Evolutionary conservation across 2,329 filamentous ascomycete species (phyloP), one percentile per base, ranked within the genome.

Genomic region (Monilinia aucupariae): DNA sequence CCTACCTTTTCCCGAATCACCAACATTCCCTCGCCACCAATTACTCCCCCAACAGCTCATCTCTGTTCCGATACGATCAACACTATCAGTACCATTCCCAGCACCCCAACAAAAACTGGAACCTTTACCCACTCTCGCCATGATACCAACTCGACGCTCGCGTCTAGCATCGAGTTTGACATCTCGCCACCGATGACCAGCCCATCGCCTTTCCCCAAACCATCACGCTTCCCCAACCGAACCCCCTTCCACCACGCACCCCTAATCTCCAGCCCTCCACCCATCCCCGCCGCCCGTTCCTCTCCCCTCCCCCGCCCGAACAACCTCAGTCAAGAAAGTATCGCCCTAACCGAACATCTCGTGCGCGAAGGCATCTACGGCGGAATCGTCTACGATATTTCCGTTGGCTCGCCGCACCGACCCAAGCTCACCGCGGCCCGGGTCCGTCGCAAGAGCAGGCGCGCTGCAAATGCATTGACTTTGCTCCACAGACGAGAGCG

Each of bases 351-450:
- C 43, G 30, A 45, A 8, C 59, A 62, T 22, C 32, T 62, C 13
- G 41, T 47, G 2, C 41, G 51, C 22, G 51, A 62, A 41, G 59
- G 59, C 13, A 47, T 62, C 12, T 55, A 56, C 50, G 30, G 37
- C 3, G 51, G 45, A 10, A 45, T 62, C 12, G 34, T 62, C 39
- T 62, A 48, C 32, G 30, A 45, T 7, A 4, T 43, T 12, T 32
- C 25, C 15, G 12, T 45, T 45, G 12, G 8, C 39, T 7, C 34
- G 7, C 22, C 49, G 8, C 20, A 32, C 27, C 17, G 17, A 8
- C 43, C 45, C 22, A 34, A 34, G 10, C 41, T 20, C 8, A 58
- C 41, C 4, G 13, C 41, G 4, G 10, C 13, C 3, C 54, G 48
- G 12, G 8, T 47, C 13, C 27, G n/a, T 9, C 54, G 30, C 41